These are phyloP conservation scores for Massariosphaeria phaeospora DNA, from an alignment of 495 filamentous ascomycete genomes.

Conservation along the genomic window DNA sequence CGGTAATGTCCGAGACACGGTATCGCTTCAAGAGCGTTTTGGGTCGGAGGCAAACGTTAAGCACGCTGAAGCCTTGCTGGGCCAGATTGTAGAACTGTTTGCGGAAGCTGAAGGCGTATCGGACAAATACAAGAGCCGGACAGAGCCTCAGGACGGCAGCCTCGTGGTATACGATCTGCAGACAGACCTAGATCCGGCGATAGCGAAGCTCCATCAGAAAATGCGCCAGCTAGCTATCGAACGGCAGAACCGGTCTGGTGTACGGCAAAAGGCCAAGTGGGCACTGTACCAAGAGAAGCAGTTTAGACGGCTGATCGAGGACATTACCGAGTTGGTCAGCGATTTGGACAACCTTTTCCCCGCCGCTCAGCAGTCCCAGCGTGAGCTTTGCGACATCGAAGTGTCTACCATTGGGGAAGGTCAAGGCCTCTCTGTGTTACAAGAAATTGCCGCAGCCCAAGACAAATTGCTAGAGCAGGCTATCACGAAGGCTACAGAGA, in stretches of 20 bases:
- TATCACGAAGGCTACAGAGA: constrained; percentile 1
- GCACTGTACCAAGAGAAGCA: constrained; percentile 28
- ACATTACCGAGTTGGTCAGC: constrained; percentile 32
- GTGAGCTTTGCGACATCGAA: constrained; percentile 31
- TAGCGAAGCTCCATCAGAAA: constrained; percentile 28
- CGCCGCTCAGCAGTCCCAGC: constrained; percentile 25
- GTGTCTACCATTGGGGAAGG: constrained; percentile 24
- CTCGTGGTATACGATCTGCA: constrained; percentile 12
- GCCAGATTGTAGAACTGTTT: constrained; percentile 33
- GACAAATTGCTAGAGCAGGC: constrained; percentile 24
- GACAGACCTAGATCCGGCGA: constrained; percentile 26
- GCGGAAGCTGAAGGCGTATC: constrained; percentile 35
- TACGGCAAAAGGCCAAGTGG: constrained; percentile 25
- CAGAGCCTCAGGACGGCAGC: constrained; percentile 1
- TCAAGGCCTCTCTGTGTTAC: constrained; percentile 10
- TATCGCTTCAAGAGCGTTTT: constrained; percentile 6
- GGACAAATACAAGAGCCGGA: constrained; percentile 21
- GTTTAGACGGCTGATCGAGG: constrained; percentile 32
- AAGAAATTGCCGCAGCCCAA: constrained; percentile 25
- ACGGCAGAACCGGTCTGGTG: constrained; percentile 27
- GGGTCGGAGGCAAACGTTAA: constrained; percentile 13
- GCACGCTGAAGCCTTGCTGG: constrained; percentile 31
- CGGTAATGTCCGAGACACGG: neutral
- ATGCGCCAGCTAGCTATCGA: constrained; percentile 33
- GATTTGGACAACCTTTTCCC: constrained; percentile 36